Conservation (phyloP, 2,329 filamentous ascomycete genomes). For the Epichloe amarillans region DNA sequence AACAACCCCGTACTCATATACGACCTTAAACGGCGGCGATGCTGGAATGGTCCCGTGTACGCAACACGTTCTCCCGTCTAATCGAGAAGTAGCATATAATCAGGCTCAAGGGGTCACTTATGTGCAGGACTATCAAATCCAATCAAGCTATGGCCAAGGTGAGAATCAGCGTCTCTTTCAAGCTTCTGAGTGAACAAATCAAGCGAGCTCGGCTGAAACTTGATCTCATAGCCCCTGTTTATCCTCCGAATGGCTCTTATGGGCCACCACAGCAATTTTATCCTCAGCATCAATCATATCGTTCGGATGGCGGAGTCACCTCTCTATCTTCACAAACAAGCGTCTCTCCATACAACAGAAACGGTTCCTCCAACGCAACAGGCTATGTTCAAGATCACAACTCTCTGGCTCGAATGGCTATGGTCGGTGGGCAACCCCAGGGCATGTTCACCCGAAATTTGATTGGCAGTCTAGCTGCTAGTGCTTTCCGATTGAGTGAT, state of each 20-base stretch:
- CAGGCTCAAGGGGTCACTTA: conserved; percentile 18
- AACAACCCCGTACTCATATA: conserved; percentile 66
- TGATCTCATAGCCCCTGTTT: conserved; percentile 11
- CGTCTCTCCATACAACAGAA: conserved; percentile 15
- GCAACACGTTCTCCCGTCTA: conserved; percentile 24
- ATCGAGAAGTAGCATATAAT: conserved; percentile 22
- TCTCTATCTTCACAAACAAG: conserved; percentile 15
- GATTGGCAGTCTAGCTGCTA: conserved; percentile 82
- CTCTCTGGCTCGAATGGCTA: conserved; percentile 20
- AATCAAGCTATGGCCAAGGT: conserved; percentile 21
- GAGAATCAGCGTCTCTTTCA: background rate
- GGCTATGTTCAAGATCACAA: conserved; percentile 19
- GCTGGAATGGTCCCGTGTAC: conserved; percentile 15
- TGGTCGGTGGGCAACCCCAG: conserved; percentile 39
- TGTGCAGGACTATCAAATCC: conserved; percentile 19
- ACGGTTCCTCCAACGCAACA: conserved; percentile 10
- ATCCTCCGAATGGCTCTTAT: conserved; percentile 20
- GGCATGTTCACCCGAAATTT: conserved; percentile 93
- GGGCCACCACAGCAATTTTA: conserved; percentile 25
- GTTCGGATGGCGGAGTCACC: conserved; percentile 14
- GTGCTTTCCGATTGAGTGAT: conserved; percentile 73
- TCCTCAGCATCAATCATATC: conserved; percentile 20
- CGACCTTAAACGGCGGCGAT: conserved; percentile 26
- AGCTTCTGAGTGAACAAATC: background rate
- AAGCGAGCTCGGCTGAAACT: background rate